A percentile compares a stretch with the other conserved stretches of the same genome.
phyloP scores from a whole-genome alignment of 2,329 filamentous ascomycete species.

The Penicillium sp. region DNA sequence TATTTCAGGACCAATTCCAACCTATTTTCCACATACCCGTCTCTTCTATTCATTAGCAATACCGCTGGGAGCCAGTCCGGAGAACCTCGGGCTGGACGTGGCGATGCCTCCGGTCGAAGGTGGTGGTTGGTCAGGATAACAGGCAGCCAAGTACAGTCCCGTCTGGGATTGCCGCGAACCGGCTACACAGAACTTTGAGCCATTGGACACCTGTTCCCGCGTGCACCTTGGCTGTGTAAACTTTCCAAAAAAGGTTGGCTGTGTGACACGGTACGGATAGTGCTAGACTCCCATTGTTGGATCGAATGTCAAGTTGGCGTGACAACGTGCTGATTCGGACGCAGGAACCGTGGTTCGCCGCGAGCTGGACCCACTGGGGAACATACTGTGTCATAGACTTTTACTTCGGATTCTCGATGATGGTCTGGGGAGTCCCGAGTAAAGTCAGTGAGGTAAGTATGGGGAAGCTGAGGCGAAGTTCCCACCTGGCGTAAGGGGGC shows the following conservation, averaged over 20 bases:
- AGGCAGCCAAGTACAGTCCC: background rate
- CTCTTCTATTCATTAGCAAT: background rate
- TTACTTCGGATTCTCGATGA: background rate
- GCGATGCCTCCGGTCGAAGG: background rate
- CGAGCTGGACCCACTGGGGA: background rate
- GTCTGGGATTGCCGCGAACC: constrained; percentile 1
- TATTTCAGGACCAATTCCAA: background rate
- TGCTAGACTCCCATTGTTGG: background rate
- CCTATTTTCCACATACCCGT: background rate
- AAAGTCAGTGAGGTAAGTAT: background rate
- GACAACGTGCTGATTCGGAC: constrained; percentile 3
- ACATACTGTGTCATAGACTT: background rate
- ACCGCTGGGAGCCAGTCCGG: background rate
- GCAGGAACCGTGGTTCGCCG: constrained; percentile 2
- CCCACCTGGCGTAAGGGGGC: background rate
- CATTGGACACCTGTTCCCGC: background rate
- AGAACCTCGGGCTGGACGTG: background rate
- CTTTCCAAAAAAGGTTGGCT: background rate
- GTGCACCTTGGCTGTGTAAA: background rate
- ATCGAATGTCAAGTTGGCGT: constrained; percentile 1
- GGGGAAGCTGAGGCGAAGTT: background rate
- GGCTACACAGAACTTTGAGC: constrained; percentile 2
- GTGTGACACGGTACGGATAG: background rate
- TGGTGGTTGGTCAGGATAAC: background rate
- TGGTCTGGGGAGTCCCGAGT: background rate